Base-by-base conservation (phyloP, 176 grass and related monocot species). In the Oryza nivara region DNA sequence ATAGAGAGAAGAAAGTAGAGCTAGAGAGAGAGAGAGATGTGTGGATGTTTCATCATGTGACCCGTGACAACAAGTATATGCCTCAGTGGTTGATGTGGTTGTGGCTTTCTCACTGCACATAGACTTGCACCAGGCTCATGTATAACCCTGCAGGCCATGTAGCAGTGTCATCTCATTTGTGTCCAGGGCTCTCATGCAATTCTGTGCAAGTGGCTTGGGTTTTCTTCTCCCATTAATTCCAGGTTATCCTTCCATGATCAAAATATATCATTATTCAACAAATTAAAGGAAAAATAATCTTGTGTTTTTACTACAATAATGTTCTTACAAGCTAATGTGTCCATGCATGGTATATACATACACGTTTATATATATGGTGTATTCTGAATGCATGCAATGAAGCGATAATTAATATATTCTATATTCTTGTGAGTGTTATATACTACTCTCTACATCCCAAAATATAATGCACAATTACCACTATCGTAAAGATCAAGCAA, bases 51-150 rank as follows among this genome's bases (percentile, higher is more conserved):
- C 30, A 41, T 83, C 56, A 38, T 17, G 68, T 26, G n/a, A 80
- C 70, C 85, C 45, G 70, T 86, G 77, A 86, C 76, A 73, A 80
- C 76, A 73, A 67, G 68, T 86, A 44, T 52, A 48, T 51, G 76
- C 77, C 73, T 80, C 69, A 32, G 54, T 56, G 22, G 68, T 11
- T 44, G 65, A 43, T 5, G 9, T 36, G 52, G 51, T 9, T 77
- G 74, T 63, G 58, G 58, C 28, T 28, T n/a, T 77, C 49, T 12
- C 15, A 15, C 28, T 74, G 72, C 73, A 67, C 40, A 67, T 20
- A 68, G 16, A 35, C 17, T 70, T 80, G 32, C 34, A 14, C 48
- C 73, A 75, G 48, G 73, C 9, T 76, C 20, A 70, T 81, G 45
- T 70, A 70, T 41, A 70, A 5, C 16, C 46, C 36, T 86, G 38